Conservation (phyloP, 2,329 filamentous ascomycete species). For the Orbilia oligospora region DNA sequence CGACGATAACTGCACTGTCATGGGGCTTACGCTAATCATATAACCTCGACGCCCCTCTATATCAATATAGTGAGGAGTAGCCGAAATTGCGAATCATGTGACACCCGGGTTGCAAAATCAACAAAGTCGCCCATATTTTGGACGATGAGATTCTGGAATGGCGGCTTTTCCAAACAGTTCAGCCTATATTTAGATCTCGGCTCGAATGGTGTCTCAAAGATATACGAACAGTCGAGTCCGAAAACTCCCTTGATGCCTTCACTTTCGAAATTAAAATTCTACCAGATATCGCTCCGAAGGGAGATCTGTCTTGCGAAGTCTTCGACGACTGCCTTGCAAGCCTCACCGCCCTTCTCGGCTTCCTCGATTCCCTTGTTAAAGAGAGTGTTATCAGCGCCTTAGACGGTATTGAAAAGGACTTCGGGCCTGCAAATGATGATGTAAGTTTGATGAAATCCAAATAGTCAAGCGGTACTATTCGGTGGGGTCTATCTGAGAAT, state of each 20-base stretch:
- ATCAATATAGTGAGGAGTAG: too few species aligned
- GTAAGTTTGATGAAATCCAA: too few species aligned
- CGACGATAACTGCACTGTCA: too few species aligned
- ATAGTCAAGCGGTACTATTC: too few species aligned
- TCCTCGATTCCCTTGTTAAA: too few species aligned
- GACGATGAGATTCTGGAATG: slow-evolving; percentile 22
- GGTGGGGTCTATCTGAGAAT: too few species aligned
- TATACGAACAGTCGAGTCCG: slow-evolving; percentile 6
- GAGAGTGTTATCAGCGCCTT: too few species aligned
- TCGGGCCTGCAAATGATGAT: not conserved
- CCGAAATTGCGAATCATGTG: not conserved
- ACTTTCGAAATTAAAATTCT: slow-evolving; percentile 28
- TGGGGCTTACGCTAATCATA: too few species aligned
- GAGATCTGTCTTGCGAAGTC: slow-evolving; percentile 29
- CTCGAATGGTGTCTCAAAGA: slow-evolving; percentile 8
- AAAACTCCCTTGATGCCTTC: slow-evolving; percentile 30
- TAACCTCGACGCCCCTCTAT: too few species aligned
- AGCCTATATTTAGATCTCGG: slow-evolving; percentile 18
- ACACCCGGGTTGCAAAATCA: not conserved
- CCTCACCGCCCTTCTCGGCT: too few species aligned
- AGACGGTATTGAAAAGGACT: slow-evolving; percentile 35
- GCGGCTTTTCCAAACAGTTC: slow-evolving; percentile 27
- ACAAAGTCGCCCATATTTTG: slow-evolving; percentile 10
- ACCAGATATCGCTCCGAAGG: slow-evolving; percentile 21
- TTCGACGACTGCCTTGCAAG: slow-evolving; percentile 30